Percentiles rank a stretch among this genome's conserved stretches.
phyloP scores from a whole-genome alignment of 306 rosid species.

The Prinsepia uniflora region DNA sequence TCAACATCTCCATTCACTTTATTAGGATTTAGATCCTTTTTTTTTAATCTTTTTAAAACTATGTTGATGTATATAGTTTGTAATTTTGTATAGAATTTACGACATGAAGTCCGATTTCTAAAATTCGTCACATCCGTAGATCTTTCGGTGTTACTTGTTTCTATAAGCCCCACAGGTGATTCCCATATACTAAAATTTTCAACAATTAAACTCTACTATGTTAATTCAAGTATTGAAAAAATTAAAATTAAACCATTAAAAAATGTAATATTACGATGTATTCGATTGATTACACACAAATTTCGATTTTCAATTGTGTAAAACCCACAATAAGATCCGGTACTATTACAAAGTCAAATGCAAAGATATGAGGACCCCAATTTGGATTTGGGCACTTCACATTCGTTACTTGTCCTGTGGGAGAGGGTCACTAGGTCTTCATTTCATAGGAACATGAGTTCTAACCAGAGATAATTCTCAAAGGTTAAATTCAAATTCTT shows the following conservation, averaged over 20 bases:
- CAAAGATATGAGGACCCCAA: slow-evolving; percentile 4
- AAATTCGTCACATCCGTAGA: no score
- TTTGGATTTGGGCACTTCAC: slow-evolving; percentile 9
- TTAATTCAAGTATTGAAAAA: no score
- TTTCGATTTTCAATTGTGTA: neutral
- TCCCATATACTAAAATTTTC: no score
- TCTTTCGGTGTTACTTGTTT: no score
- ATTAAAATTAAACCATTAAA: neutral
- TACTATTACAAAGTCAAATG: slow-evolving; percentile 30
- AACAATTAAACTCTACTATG: no score
- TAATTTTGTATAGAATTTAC: neutral
- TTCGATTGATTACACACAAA: no score
- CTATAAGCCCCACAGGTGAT: neutral
- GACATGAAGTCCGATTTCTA: no score
- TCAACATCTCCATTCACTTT: slow-evolving; percentile 5
- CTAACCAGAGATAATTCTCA: neutral
- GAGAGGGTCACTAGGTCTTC: slow-evolving; percentile 8
- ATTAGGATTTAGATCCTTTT: neutral
- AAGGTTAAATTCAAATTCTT: neutral
- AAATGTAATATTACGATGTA: no score
- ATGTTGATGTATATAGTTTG: no score
- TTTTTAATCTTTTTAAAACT: neutral
- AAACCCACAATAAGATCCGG: neutral
- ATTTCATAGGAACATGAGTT: slow-evolving; percentile 7
- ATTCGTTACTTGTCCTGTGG: neutral